Evolutionary conservation across 2,329 filamentous ascomycete genomes (phyloP).

Genomic region (Cryphonectria naterciae): DNA sequence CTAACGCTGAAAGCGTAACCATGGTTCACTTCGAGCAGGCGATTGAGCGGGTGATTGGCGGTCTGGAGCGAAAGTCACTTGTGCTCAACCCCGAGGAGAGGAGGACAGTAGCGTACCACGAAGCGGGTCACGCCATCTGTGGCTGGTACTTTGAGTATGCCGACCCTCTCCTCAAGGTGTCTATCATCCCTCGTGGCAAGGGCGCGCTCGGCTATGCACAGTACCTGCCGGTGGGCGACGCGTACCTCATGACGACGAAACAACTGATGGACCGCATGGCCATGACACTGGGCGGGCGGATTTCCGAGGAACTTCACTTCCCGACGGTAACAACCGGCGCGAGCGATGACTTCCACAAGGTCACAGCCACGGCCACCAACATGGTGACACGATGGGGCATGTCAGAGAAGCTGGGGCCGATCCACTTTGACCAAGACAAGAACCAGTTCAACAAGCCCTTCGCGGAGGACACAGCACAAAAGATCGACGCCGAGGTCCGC

Average conservation of each 20-base stretch:
- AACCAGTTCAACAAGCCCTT: conserved; percentile 92
- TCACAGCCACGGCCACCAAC: conserved; percentile 89
- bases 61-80: conserved; percentile 94
- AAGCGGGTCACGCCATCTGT: conserved; percentile 97
- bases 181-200: conserved; percentile 94
- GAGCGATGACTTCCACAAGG: conserved; percentile 97
- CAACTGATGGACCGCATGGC: conserved; percentile 99
- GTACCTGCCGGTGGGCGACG: conserved; percentile 89
- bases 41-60: conserved; percentile 95
- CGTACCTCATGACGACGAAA: conserved; percentile 92
- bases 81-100: conserved; percentile 93
- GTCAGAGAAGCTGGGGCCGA: conserved; percentile 89
- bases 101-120: conserved; percentile 61
- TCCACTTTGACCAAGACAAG: conserved; percentile 85
- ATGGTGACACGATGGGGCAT: conserved; percentile 99
- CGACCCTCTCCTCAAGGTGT: conserved; percentile 97
- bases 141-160: conserved; percentile 97
- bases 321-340: conserved; percentile 94
- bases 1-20: conserved; percentile 76
- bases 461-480: conserved; percentile 88
- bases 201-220: conserved; percentile 95
- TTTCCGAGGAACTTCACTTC: conserved; percentile 96
- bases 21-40: conserved; percentile 96
- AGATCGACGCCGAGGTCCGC: conserved; percentile 89
- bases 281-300: conserved; percentile 95